Evolutionary conservation across 2,329 filamentous ascomycete species (phyloP), one percentile per base, ranked within the genome.

Genomic region (Emmonsiellopsis sp.): DNA sequence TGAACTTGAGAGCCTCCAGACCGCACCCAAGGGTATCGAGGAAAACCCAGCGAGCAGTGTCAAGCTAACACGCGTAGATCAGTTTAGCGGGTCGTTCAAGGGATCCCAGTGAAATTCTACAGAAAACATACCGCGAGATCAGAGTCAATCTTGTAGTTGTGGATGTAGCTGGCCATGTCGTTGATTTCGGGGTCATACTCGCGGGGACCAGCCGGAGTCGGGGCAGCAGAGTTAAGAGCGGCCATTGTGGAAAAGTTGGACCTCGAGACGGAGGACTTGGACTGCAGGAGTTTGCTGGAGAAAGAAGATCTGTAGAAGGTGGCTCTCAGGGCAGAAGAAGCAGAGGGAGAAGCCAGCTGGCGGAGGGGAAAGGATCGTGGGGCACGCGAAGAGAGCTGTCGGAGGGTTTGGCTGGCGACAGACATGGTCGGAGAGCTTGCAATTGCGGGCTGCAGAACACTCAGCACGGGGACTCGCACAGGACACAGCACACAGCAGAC

Each of bases 21-120:
- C 93, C 93, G 72, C 93, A 98, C 67, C 93, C 93, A 47, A 98
- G 82, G 53, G 93, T 97, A 73, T 98, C 93, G 67, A 97, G 83
- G 73, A 98, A 90, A 62, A 97, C 91, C 77, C 90, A 92, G 74
- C 93, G 86, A 58, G 93, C 93, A 48, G 93, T 98, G 73, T 98
- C 93, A 69, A 87, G 94, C 70, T 72, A 57, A 93, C 61, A 9
- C 46, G 34, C 40, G 56, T 61, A 53, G 6, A 17, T 39, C 33
- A 7, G 13, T 49, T 49, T 13, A 49, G 46, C 40, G 34, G 40
- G 5, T 32, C 6, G 21, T 47, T 21, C 8, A 13, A 14, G 27
- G 47, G 21, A 10, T 33, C 27, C 11, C 8, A 49, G 21, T 17
- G 21, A 9, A 45, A 11, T 13, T 32, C 13, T 27, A 27, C 14